Percentiles rank a stretch among this genome's conserved stretches.
Conservation (phyloP, 2,329 filamentous ascomycete genomes). For the Cladosporium oxysporum region DNA sequence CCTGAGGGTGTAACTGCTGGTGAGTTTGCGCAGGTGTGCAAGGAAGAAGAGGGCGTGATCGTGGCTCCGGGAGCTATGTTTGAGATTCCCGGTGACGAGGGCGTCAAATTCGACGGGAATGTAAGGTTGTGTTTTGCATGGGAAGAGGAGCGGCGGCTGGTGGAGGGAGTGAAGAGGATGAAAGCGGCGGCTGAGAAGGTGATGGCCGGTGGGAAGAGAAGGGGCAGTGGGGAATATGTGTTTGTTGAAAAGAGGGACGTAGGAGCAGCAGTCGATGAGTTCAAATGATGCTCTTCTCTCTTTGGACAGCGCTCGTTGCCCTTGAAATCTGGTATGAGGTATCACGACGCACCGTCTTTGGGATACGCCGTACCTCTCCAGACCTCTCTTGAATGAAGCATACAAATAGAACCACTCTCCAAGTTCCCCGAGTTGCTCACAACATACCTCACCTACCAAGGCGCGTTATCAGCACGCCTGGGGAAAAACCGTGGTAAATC, state of each 20-base stretch:
- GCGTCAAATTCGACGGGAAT: constrained; percentile 57
- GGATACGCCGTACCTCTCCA: not conserved
- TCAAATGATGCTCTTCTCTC: not conserved
- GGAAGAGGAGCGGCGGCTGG: constrained; percentile 66
- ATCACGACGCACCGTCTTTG: not conserved
- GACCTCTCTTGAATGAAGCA: not conserved
- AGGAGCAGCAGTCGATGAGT: not conserved
- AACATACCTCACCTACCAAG: not conserved
- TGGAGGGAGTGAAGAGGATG: constrained; percentile 67
- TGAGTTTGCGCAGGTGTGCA: constrained; percentile 59
- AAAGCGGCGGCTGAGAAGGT: constrained; percentile 48
- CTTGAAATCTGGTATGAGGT: not conserved
- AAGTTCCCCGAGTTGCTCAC: not conserved
- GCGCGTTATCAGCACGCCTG: not conserved
- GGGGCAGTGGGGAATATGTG: constrained; percentile 23
- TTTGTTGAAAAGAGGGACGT: constrained; percentile 23
- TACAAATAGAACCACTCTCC: not conserved
- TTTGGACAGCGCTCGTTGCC: not conserved
- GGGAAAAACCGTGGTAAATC: not conserved
- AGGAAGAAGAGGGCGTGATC: constrained; percentile 64
- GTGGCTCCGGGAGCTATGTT: constrained; percentile 72
- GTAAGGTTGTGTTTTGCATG: constrained; percentile 72
- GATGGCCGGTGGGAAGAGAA: constrained; percentile 23
- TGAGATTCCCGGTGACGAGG: constrained; percentile 53
- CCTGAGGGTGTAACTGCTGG: constrained; percentile 55